Base-by-base conservation (phyloP, 768 basidiomycete species). In the Kwoniella bestiolae region DNA sequence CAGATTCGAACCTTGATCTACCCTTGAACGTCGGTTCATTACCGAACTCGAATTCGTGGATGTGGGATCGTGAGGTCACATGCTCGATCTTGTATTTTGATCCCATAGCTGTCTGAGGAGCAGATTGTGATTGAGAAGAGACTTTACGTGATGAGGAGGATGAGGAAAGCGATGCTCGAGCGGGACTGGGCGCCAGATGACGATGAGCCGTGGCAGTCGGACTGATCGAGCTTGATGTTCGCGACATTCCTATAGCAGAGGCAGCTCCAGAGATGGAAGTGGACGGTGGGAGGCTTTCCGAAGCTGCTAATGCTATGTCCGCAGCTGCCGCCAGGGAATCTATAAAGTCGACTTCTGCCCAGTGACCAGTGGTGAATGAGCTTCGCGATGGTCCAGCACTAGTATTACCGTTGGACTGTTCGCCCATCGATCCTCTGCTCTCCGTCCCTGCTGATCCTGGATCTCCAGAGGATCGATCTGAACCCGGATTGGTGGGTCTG, bases 341-440 rank as follows among this genome's bases (percentile, higher is more conserved):
- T 28, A 74, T 50, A 18, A 71, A 44, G 50, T 71, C 67, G 26
- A 74, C 63, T 41, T 65, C 63, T 18, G 69, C 65, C 73, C 73
- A 74, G 9, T 63, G 58, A 5, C 73, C 73, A 14, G 62, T 8
- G 14, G 46, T 52, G 18, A 32, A 21, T 26, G 32, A 38, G 1
- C 32, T 26, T 18, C 59, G 41, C 9, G 59, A 60, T 23, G 47
- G 25, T 31, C 50, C 47, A 25, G 26, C 21, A 9, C 26, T 21
- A 38, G n/a, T n/a, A n/a, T n/a, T n/a, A n/a, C n/a, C n/a, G n/a
- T 29, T 45, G 16, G 60, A 62, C 26, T 34, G 34, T 44, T 56
- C 65, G 44, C 32, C 60, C 60, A 50, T 47, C 56, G 59, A 45
- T 55, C 55, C 57, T 57, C 55, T 18, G 29, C 45, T 35, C 49